A percentile compares a stretch with the other conserved stretches of the same genome.
phyloP scores from a whole-genome alignment of 805 yeast species.

The Myxozyma kluyveri region DNA sequence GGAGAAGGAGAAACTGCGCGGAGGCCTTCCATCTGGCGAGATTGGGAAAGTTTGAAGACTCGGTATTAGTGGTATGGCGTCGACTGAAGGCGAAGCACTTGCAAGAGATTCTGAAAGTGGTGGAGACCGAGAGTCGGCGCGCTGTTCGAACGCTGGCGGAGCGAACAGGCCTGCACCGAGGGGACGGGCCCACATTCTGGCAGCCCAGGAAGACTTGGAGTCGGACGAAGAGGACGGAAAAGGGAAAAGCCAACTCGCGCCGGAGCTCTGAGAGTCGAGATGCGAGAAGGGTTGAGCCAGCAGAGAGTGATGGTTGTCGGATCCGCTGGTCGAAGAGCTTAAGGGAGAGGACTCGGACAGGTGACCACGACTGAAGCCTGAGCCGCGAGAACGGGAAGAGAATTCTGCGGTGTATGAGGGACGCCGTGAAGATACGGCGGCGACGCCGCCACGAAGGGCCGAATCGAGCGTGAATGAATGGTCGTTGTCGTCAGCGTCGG shows the following conservation, averaged over 20 bases:
- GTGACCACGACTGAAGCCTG: not conserved
- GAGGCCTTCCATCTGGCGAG: too few species aligned
- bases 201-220: not conserved
- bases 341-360: not conserved
- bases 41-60: too few species aligned
- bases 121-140: too few species aligned
- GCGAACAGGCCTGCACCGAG: too few species aligned
- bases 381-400: constrained; percentile 37
- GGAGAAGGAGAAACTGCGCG: not conserved
- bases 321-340: not conserved
- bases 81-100: too few species aligned
- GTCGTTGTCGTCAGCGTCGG: constrained; percentile 20
- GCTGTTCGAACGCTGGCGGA: too few species aligned
- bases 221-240: not conserved
- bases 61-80: too few species aligned
- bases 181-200: too few species aligned
- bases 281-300: not conserved
- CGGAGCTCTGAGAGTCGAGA: not conserved
- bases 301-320: too few species aligned
- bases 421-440: constrained; percentile 56
- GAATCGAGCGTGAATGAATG: constrained; percentile 6
- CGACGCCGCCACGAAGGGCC: constrained; percentile 48
- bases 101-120: too few species aligned
- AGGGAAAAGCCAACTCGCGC: not conserved
- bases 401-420: constrained; percentile 69